Percentiles rank a stretch among this genome's conserved stretches.
Evolutionary conservation across 2,329 filamentous ascomycete species (phyloP).

Genomic region (Trichocomaceae sp.): DNA sequence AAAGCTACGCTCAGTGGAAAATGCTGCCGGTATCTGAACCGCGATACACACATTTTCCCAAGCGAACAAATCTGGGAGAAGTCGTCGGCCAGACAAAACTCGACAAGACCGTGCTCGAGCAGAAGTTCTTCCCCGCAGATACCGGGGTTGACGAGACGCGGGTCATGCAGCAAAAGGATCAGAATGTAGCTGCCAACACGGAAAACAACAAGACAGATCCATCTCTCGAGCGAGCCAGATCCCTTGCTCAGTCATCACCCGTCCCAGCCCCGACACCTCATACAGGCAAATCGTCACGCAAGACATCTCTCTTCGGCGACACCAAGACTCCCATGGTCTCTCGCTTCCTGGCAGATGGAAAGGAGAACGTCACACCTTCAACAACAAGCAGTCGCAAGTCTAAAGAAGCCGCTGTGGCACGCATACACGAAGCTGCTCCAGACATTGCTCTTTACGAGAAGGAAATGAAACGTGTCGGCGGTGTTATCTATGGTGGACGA

Average conservation of each 20-base stretch:
- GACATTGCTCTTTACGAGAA: slow-evolving; percentile 91
- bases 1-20: slow-evolving; percentile 87
- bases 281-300: slow-evolving; percentile 23
- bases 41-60: slow-evolving; percentile 80
- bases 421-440: slow-evolving; percentile 67
- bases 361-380: slow-evolving; percentile 78
- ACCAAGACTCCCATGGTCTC: slow-evolving; percentile 49
- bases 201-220: slow-evolving; percentile 10
- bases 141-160: slow-evolving; percentile 18
- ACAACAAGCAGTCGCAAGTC: slow-evolving; percentile 75
- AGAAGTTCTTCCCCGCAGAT: slow-evolving; percentile 52
- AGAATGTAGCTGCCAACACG: slow-evolving; percentile 23
- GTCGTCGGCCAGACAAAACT: slow-evolving; percentile 84
- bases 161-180: slow-evolving; percentile 32
- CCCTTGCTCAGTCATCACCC: slow-evolving; percentile 15
- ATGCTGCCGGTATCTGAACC: slow-evolving; percentile 64
- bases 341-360: slow-evolving; percentile 53
- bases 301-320: slow-evolving; percentile 23
- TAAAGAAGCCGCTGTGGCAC: slow-evolving; percentile 74
- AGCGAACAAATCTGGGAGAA: slow-evolving; percentile 84
- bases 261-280: slow-evolving; percentile 9
- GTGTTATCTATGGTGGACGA: slow-evolving; percentile 55
- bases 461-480: slow-evolving; percentile 75
- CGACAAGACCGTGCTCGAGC: slow-evolving; percentile 65
- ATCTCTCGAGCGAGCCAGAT: slow-evolving; percentile 19